Evolutionary conservation across 2,329 filamentous ascomycete species (phyloP), one percentile per base, ranked within the genome.

Genomic region (Colletotrichum simmondsii): DNA sequence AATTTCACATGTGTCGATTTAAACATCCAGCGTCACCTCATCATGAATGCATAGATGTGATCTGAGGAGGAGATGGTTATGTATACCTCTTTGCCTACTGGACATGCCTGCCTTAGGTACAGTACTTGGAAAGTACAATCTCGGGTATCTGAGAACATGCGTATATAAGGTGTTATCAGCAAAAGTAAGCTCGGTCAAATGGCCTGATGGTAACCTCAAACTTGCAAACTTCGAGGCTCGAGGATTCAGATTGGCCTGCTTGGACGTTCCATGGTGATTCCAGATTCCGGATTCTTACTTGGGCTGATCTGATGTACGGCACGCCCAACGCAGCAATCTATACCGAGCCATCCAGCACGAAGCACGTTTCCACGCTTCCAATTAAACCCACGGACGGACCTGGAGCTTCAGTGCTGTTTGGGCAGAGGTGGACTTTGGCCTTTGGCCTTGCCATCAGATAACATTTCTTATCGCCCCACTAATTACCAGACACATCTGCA

Each of bases 101-200:
- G 14, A 19, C 37, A 6, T 42, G 14, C 37, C 37, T 19, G 14
- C 37, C 16, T 42, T 19, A 4, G 19, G 42, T n/a, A 49, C 19
- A 19, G 42, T 28, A 54, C 24, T 60, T 28, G 24, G 11, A 59
- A 69, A 54, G 42, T 24, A n/a, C 35, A 63, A 53, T 49, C 59
- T 58, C 58, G 62, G 59, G 42, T 28, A 49, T 49, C 42, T 49
- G 42, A 49, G 42, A 22, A 11, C 65, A 35, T 35, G 37, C 59
- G 24, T 26, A 59, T 35, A 54, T 60, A 54, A 72, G 65, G 65
- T 72, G 59, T 64, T 30, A 14, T 19, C 28, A 24, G 57, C 42
- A 46, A 69, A 70, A 22, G 60, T 60, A 72, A 72, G 70, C 70
- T 70, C 70, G 57, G 49, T 66, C 70, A 22, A 65, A 70, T 72